A percentile compares a stretch with the other conserved stretches of the same genome.
Conservation (phyloP, 129 eudicot genomes). For the Daucus carota region DNA sequence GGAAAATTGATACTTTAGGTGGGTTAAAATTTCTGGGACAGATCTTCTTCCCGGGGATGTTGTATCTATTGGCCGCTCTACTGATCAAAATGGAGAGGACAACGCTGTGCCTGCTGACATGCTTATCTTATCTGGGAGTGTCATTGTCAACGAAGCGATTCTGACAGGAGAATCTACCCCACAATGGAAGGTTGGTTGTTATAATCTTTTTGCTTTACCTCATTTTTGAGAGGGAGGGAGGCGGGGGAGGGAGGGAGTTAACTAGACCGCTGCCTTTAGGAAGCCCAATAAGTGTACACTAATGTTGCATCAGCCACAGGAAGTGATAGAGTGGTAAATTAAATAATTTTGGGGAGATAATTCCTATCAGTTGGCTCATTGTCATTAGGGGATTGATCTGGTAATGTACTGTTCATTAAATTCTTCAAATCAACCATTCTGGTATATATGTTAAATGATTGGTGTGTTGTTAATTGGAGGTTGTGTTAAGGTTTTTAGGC, state of each 20-base stretch:
- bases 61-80: slow-evolving; percentile 89
- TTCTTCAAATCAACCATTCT: too few species aligned
- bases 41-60: slow-evolving; percentile 94
- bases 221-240: background rate
- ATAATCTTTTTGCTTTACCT: background rate
- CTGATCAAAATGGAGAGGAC: slow-evolving; percentile 87
- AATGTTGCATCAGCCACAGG: background rate
- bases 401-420: too few species aligned
- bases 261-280: background rate
- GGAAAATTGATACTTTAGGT: slow-evolving; percentile 34
- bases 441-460: too few species aligned
- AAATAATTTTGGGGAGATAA: background rate
- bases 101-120: slow-evolving; percentile 55
- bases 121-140: slow-evolving; percentile 90
- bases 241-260: background rate
- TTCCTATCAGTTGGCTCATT: background rate
- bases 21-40: slow-evolving; percentile 84
- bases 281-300: background rate
- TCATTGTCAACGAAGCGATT: slow-evolving; percentile 90
- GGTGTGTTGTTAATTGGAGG: background rate
- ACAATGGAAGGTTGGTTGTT: slow-evolving; percentile 80
- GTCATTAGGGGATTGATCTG: too few species aligned
- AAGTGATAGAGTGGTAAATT: background rate
- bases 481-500: background rate
- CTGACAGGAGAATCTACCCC: slow-evolving; percentile 98